Evolutionary conservation across 441 rosid species (phyloP).

Genomic region (Adansonia madagascariensis): DNA sequence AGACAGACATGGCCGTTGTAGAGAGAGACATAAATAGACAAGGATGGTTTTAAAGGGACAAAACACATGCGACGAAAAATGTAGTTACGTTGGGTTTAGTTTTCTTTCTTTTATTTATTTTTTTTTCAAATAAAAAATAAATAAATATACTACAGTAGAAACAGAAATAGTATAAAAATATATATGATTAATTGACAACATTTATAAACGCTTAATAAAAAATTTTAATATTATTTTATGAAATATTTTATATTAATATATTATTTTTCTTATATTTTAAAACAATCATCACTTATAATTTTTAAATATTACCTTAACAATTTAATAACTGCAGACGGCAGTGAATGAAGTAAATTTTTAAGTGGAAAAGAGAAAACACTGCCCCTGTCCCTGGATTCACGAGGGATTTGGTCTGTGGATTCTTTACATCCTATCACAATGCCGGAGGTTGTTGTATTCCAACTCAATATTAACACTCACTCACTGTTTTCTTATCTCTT

Average conservation of each 20-base stretch:
- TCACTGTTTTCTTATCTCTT: neutral
- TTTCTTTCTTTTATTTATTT: neutral
- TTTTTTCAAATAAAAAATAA: neutral
- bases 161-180: neutral
- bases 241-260: no score
- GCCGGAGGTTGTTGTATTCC: slow-evolving; percentile 57
- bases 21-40: slow-evolving; percentile 45
- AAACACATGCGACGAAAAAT: slow-evolving; percentile 51
- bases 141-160: neutral
- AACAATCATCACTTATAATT: no score
- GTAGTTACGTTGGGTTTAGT: slow-evolving; percentile 35
- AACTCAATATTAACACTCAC: slow-evolving; percentile 33
- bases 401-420: slow-evolving; percentile 38
- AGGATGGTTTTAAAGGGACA: slow-evolving; percentile 53
- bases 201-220: no score
- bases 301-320: no score
- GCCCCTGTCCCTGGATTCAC: slow-evolving; percentile 40
- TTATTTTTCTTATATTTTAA: no score
- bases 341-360: neutral
- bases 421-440: slow-evolving; percentile 22
- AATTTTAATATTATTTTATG: no score
- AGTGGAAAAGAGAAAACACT: slow-evolving; percentile 19
- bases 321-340: neutral
- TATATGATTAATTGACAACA: no score
- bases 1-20: slow-evolving; percentile 32